Evolutionary conservation across 495 filamentous ascomycete species (phyloP), one percentile per base, ranked within the genome.

Genomic region (Trichodelitschia bisporula): DNA sequence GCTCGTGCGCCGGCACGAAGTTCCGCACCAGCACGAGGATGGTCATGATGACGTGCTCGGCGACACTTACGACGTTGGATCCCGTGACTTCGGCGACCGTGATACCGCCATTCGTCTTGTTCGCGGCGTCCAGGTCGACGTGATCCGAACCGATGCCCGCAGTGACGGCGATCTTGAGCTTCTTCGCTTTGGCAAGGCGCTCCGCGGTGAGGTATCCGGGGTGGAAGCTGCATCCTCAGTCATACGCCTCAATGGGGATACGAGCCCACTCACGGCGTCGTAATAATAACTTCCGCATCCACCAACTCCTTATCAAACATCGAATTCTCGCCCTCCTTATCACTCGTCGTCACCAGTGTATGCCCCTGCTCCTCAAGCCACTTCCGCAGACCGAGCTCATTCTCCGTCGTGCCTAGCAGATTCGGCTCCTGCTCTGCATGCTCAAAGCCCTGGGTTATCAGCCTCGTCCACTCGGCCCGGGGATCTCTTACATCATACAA

Each of bases 141-240:
- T 97, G 86, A 57, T 97, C 86, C 25, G 84, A 93, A 34, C 86
- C 86, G 50, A 97, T 89, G 60, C 86, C 86, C 38, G 86, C 86
- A 25, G 86, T 97, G 54, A 97, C 54, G 43, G 84, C 84, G 33
- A 55, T 61, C 67, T 93, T 97, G 44, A 97, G 75, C 21, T 97
- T 93, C 75, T 95, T 93, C 38, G 86, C 86, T 61, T 86, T 90
- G 40, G 78, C 78, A 37, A 97, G 70, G 46, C 86, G 83, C 54
- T 95, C 86, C 26, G 79, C 79, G 30, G 77, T 93, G 28, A 97
- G 72, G 64, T 97, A 97, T 37, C 83, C 86, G 29, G 86, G 86
- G 61, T 97, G 86, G 72, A 97, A 97, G 51, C 82, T 91, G 39
- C 23, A 27, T 8, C 10, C 8, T 5, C 11, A 8, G 9, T 31